Percentiles rank a stretch among this genome's conserved stretches.
phyloP scores from a whole-genome alignment of 768 basidiomycete genomes.

The Boletus tylopilopsis region DNA sequence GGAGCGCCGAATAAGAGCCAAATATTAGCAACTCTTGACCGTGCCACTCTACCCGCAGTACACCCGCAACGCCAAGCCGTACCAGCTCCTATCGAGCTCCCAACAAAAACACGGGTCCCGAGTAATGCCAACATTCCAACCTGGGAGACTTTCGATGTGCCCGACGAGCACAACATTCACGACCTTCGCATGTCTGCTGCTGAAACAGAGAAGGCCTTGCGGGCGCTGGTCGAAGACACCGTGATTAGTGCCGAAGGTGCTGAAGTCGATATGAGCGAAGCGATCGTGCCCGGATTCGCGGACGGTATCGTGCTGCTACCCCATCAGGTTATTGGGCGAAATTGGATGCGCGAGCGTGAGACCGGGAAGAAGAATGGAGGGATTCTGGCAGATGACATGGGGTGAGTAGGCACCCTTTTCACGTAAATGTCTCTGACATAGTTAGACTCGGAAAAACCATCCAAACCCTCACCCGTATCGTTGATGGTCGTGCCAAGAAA shows the following conservation, averaged over 20 bases:
- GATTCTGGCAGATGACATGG: conserved; percentile 91
- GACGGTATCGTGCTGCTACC: conserved; percentile 70
- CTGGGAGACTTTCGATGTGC: conserved; percentile 31
- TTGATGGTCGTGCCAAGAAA: conserved; percentile 71
- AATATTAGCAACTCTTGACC: conserved; percentile 24
- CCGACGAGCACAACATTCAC: conserved; percentile 22
- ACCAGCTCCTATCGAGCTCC: conserved; percentile 32
- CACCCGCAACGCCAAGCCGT: conserved; percentile 23
- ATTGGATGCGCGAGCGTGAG: conserved; percentile 89
- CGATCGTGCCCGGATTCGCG: conserved; percentile 72
- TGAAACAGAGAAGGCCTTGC: conserved; percentile 75
- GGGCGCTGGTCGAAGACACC: conserved; percentile 69
- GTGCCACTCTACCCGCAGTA: conserved; percentile 11
- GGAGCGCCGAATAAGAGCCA: conserved; percentile 9
- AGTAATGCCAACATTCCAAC: conserved; percentile 11
- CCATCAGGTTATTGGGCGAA: conserved; percentile 82
- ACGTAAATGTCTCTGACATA: conserved; percentile 3
- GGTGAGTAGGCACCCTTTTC: conserved; percentile 39
- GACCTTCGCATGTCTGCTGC: conserved; percentile 37
- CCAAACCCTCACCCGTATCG: conserved; percentile 83
- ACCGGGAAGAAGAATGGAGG: conserved; percentile 76
- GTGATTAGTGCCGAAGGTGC: conserved; percentile 49
- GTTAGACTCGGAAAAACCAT: conserved; percentile 83
- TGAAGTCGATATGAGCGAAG: conserved; percentile 57
- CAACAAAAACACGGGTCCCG: conserved; percentile 15